Conservation (phyloP, 192 early-diverging fungal species). For the Entomortierella chlamydospora region DNA sequence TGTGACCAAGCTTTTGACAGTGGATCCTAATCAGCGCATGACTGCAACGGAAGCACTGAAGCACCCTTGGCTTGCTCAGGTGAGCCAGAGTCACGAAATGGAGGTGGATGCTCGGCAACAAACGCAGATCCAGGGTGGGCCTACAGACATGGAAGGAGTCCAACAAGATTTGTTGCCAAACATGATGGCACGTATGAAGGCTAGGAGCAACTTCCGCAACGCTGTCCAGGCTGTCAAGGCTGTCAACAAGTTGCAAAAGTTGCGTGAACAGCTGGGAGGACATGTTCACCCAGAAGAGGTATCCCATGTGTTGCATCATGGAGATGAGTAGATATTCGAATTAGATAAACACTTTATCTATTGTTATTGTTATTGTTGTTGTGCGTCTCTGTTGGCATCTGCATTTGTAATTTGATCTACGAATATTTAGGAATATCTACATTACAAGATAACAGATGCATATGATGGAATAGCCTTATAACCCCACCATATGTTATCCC, state of each 20-base stretch:
- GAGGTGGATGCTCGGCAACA: too few species aligned
- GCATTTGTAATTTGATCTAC: too few species aligned
- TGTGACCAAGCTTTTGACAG: slow-evolving; percentile 72
- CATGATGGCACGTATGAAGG: slow-evolving; percentile 76
- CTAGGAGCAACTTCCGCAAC: slow-evolving; percentile 58
- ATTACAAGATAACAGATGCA: too few species aligned
- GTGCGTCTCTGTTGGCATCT: too few species aligned
- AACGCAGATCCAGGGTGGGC: not conserved
- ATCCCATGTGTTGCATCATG: slow-evolving; percentile 32
- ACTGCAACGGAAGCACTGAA: slow-evolving; percentile 78
- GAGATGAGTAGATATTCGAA: slow-evolving; percentile 14
- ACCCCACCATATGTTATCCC: too few species aligned
- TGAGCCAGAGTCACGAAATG: not conserved
- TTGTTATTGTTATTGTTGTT: not conserved
- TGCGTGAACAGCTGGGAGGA: not conserved
- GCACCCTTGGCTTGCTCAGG: slow-evolving; percentile 78
- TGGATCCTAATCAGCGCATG: slow-evolving; percentile 74
- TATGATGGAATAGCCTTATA: too few species aligned
- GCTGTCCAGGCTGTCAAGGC: slow-evolving; percentile 71
- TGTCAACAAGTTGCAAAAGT: slow-evolving; percentile 56
- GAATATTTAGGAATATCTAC: too few species aligned
- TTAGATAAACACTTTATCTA: not conserved
- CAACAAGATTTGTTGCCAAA: slow-evolving; percentile 67
- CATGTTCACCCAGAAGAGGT: slow-evolving; percentile 25
- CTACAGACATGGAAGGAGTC: slow-evolving; percentile 27